phyloP scores from a whole-genome alignment of 1,284 basidiomycete genomes.

The Amylostereum areolatum region DNA sequence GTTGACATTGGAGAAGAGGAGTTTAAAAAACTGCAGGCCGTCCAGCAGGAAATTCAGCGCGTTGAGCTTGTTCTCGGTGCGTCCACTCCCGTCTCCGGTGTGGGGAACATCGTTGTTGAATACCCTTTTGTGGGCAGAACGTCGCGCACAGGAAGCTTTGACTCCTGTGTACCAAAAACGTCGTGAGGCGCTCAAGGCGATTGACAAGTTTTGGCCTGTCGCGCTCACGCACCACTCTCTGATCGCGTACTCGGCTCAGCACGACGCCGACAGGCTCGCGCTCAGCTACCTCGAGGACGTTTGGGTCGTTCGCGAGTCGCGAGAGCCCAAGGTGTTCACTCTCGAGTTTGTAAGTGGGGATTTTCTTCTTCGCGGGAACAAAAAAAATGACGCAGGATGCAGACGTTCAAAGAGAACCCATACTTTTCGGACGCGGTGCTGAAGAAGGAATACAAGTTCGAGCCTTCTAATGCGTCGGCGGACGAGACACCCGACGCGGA shows the following conservation, averaged over 20 bases:
- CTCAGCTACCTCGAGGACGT: constrained; percentile 73
- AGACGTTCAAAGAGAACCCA: constrained; percentile 82
- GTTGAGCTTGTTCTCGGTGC: constrained; percentile 66
- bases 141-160: constrained; percentile 50
- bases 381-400: constrained; percentile 1
- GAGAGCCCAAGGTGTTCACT: constrained; percentile 67
- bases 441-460: constrained; percentile 74
- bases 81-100: constrained; percentile 21
- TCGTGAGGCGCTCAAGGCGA: constrained; percentile 55
- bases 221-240: constrained; percentile 65
- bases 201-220: constrained; percentile 74
- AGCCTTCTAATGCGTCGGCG: constrained; percentile 45
- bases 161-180: constrained; percentile 62
- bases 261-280: constrained; percentile 65
- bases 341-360: constrained; percentile 70
- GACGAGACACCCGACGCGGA: constrained; percentile 59
- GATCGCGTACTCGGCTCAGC: constrained; percentile 58
- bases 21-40: constrained; percentile 53
- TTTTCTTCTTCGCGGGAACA: background rate
- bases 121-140: constrained; percentile 39
- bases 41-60: constrained; percentile 62
- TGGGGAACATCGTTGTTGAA: constrained; percentile 7
- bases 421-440: constrained; percentile 70
- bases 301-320: constrained; percentile 65
- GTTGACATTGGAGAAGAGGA: constrained; percentile 67